Evolutionary conservation across 495 filamentous ascomycete genomes (phyloP).

Genomic region (Filosporella fistucella): DNA sequence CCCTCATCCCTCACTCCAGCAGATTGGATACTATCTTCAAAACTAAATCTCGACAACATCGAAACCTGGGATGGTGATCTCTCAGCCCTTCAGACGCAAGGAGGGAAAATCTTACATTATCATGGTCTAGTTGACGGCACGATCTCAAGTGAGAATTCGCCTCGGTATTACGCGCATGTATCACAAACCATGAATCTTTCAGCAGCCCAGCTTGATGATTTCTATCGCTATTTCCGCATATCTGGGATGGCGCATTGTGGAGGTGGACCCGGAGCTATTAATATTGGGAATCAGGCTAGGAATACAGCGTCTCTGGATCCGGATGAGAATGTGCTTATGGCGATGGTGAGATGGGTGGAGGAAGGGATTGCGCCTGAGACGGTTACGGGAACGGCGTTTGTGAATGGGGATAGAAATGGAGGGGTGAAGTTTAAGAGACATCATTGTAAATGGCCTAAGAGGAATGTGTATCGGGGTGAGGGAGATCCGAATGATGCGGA

Average conservation of each 20-base stretch:
- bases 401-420: constrained; percentile 24
- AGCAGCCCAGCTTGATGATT: constrained; percentile 43
- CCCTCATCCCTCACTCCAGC: constrained; percentile 24
- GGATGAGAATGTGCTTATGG: constrained; percentile 37
- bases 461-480: constrained; percentile 3
- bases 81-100: constrained; percentile 30
- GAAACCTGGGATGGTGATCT: constrained; percentile 35
- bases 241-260: constrained; percentile 41
- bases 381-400: constrained; percentile 46
- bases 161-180: constrained; percentile 37
- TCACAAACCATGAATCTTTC: constrained; percentile 38
- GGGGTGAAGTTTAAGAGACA: constrained; percentile 25
- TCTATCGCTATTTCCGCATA: constrained; percentile 58
- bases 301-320: background rate
- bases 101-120: constrained; percentile 31
- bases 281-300: constrained; percentile 1
- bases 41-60: constrained; percentile 30
- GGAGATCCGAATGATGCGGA: background rate
- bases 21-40: constrained; percentile 23
- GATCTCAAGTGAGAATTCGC: constrained; percentile 29
- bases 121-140: constrained; percentile 35
- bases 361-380: constrained; percentile 45
- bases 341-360: constrained; percentile 54
- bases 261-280: constrained; percentile 8
- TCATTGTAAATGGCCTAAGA: constrained; percentile 27